Evolutionary conservation across 2,329 filamentous ascomycete species (phyloP), one percentile per base, ranked within the genome.

Genomic region (Emergomyces orientalis): DNA sequence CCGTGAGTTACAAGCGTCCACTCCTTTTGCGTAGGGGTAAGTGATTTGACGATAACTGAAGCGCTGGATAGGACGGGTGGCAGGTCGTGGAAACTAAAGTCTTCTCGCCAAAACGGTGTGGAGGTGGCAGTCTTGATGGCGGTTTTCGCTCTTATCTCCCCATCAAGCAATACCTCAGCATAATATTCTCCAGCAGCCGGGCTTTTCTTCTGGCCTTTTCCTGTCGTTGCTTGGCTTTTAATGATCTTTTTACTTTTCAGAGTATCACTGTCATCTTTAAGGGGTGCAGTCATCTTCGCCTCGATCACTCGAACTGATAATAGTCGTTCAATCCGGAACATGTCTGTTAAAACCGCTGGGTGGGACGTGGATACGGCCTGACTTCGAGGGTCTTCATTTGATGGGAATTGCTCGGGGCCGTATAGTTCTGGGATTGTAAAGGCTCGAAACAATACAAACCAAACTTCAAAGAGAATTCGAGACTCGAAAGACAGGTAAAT

Each of bases 391-490:
- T 84, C 80, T 19, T 85, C 72, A 62, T 71, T 65, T 39, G 67
- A 60, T 11, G 69, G 62, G 19, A 67, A 68, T 63, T 79, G 77
- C 65, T 83, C 82, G n/a, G 84, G 83, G 1, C 87, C 90, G 72
- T 96, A 97, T 14, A 97, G 81, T 69, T 97, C 91, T 0, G 94
- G 93, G 55, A 96, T 87, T 0, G 93, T 91, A 74, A 97, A 97
- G 0, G 93, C 91, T 65, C 93, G 86, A 37, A 99, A 76, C 11
- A 99, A 79, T 7, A 96, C 92, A 70, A 96, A 93, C 94, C 94
- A 99, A 14, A 97, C 94, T 73, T 99, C 94, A 70, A 95, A 96
- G n/a, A 96, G 81, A 7, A 96, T 86, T 51, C 92, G 85, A 32
- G 86, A 92, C 68, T 97, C 93, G 54, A 97, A 77, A 3, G 90